These are phyloP conservation scores for Candida alai DNA, from an alignment of 805 yeast species.

Conservation along the genomic window DNA sequence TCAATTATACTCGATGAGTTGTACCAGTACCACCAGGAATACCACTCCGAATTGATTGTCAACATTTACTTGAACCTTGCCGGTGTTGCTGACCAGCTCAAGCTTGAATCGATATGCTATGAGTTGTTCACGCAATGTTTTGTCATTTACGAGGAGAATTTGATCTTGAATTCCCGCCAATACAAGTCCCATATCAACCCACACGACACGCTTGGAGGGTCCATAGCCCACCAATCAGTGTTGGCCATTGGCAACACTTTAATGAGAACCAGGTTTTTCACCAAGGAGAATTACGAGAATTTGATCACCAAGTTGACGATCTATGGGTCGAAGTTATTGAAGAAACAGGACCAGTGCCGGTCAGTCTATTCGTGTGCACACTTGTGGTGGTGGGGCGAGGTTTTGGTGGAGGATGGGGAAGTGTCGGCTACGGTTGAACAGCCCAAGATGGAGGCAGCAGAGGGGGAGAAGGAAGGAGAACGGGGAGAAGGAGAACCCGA, in stretches of 20 bases:
- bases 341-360: conserved; percentile 93
- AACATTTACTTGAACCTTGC: conserved; percentile 65
- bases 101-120: conserved; percentile 68
- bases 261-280: conserved; percentile 40
- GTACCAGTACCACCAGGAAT: conserved; percentile 35
- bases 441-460: conserved; percentile 42
- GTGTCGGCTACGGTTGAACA: conserved; percentile 26
- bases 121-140: conserved; percentile 89
- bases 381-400: conserved; percentile 87
- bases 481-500: conserved; percentile 17
- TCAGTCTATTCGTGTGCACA: conserved; percentile 86
- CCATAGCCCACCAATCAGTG: conserved; percentile 48
- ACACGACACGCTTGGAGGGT: conserved; percentile 42
- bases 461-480: conserved; percentile 13
- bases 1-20: conserved; percentile 70
- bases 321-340: conserved; percentile 82
- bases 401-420: conserved; percentile 25
- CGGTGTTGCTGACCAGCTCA: conserved; percentile 71
- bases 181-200: conserved; percentile 19
- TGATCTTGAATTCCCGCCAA: conserved; percentile 21
- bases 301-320: conserved; percentile 81
- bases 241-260: conserved; percentile 45
- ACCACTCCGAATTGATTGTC: conserved; percentile 34
- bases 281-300: conserved; percentile 70
- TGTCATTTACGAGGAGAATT: conserved; percentile 69